Conservation (phyloP, 192 early-diverging fungal species). For the Coemansia reversa region DNA sequence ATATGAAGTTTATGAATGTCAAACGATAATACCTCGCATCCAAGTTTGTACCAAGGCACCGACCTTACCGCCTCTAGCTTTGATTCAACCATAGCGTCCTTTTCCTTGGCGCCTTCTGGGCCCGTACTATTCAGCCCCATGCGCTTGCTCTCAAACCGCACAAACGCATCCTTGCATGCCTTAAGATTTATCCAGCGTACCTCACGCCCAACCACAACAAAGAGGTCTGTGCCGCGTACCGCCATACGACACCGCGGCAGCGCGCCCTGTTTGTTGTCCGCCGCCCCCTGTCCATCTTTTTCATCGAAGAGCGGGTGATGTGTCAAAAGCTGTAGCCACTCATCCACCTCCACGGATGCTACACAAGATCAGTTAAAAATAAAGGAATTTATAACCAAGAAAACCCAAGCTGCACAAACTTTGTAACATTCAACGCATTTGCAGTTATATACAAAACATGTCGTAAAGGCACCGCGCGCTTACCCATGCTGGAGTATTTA, state of each 20-base stretch:
- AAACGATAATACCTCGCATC: conserved; percentile 53
- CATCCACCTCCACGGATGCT: conserved; percentile 40
- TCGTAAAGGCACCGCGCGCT: background rate
- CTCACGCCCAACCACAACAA: conserved; percentile 59
- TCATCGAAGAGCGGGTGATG: conserved; percentile 46
- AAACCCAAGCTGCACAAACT: background rate
- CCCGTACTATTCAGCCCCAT: conserved; percentile 16
- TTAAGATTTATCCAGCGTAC: conserved; percentile 63
- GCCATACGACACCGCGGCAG: conserved; percentile 28
- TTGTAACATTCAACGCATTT: background rate
- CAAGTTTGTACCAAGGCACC: conserved; percentile 45
- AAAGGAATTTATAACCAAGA: background rate
- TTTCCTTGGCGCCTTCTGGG: background rate
- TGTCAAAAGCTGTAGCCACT: conserved; percentile 52
- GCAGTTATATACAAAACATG: background rate
- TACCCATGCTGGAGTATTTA: background rate
- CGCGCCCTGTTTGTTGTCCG: background rate
- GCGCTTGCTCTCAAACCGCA: conserved; percentile 43
- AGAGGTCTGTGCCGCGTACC: conserved; percentile 60
- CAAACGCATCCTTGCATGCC: conserved; percentile 62
- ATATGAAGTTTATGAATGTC: conserved; percentile 58
- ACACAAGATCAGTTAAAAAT: conserved; percentile 3
- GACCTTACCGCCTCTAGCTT: conserved; percentile 29
- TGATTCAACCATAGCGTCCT: conserved; percentile 2
- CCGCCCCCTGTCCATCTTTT: background rate